These are phyloP conservation scores for Penicillium occitanis DNA, from an alignment of 2,329 filamentous ascomycete species.

Conservation along the genomic window DNA sequence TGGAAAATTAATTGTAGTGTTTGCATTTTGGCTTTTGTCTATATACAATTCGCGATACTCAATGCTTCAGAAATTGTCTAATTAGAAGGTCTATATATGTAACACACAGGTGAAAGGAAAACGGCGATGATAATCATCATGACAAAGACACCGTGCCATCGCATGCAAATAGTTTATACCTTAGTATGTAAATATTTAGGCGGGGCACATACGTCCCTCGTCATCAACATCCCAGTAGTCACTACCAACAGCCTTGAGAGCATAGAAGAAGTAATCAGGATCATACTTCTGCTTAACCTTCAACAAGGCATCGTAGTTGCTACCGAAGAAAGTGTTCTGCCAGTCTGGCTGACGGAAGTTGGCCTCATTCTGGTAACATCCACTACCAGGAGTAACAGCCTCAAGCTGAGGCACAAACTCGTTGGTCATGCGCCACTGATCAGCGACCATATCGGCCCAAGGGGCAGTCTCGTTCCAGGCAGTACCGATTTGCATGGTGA, in stretches of 20 bases:
- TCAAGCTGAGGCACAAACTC: conserved; percentile 15
- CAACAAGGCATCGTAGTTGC: conserved; percentile 29
- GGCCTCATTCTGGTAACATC: conserved; percentile 26
- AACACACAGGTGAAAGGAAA: not conserved
- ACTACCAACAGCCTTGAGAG: conserved; percentile 13
- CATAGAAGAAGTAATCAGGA: conserved; percentile 22
- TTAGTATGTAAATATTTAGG: not conserved
- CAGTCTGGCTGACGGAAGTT: conserved; percentile 26
- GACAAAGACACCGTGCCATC: not conserved
- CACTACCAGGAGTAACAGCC: conserved; percentile 17
- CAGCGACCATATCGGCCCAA: conserved; percentile 24
- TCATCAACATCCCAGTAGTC: conserved; percentile 15
- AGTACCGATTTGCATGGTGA: conserved; percentile 38
- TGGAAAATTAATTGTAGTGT: not conserved
- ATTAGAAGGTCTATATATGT: not conserved
- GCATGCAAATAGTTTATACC: conserved; percentile 3
- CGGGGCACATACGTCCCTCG: conserved; percentile 2
- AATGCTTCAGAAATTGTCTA: not conserved
- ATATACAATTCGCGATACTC: not conserved
- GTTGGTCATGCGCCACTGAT: conserved; percentile 5
- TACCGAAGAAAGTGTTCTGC: conserved; percentile 26
- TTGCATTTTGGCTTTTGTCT: not conserved
- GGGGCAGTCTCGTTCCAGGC: conserved; percentile 42
- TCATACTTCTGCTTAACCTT: conserved; percentile 32
- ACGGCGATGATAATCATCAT: not conserved